Base-by-base conservation (phyloP, 169 alveolate species). In the Plasmodium yoelii region DNA sequence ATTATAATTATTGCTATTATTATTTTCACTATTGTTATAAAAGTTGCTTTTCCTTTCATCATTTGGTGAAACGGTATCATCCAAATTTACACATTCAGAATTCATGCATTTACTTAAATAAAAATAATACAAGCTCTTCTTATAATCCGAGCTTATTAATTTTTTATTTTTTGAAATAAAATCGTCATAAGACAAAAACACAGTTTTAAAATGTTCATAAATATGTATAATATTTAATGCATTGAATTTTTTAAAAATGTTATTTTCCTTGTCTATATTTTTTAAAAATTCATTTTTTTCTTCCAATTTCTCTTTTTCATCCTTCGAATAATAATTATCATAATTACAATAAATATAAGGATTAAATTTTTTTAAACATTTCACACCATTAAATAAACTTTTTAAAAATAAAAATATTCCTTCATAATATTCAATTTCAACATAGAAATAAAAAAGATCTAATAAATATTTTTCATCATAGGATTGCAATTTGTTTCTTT, bases 331-430 rank as follows among this genome's bases (percentile, higher is more conserved):
- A 46, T 61, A 68, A 64, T 77, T 77, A 10, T 61, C 65, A 64
- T 63, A 28, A 49, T 49, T 64, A 69, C 65, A 77, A 53, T 39
- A 63, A 28, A 77, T 44, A 15, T 51, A 77, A 28, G 75, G 74
- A 68, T 77, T 80, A 46, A 77, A 77, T 4, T 46, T 46, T 57
- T 51, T 63, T 2, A 77, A 77, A 77, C 65, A 19, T 8, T 22
- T 49, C 13, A 77, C 44, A 53, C 75, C 88, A 24, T 44, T 13
- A 77, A 77, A 77, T 49, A 77, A 15, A 56, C 70, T 77, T 56
- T 77, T 77, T 28, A 77, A 47, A 51, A 77, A 77, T 49, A 77
- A 28, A 24, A 77, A 77, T 49, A 77, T 28, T 15, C 88, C 88
- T 64, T 77, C 39, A 46, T 77, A 77, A 46, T 77, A 77, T 46